Evolutionary conservation across 2,329 filamentous ascomycete genomes (phyloP).

Genomic region (Aureobasidium leucospermi): DNA sequence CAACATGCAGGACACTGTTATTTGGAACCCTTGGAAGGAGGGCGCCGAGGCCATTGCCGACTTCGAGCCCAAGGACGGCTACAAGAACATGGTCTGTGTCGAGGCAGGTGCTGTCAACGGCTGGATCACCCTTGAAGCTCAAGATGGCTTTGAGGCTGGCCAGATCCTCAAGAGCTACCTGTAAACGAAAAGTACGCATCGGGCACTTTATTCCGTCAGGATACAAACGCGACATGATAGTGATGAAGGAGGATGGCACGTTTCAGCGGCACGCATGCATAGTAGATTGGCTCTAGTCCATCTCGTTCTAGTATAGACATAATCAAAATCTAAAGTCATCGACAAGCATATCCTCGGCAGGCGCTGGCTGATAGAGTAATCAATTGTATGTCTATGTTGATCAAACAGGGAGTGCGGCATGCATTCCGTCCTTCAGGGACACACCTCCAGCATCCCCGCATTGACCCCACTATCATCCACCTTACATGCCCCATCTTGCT

Average conservation of each 20-base stretch:
- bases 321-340: neutral
- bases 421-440: neutral
- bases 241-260: neutral
- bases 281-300: neutral
- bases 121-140: conserved; percentile 80
- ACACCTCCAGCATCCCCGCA: neutral
- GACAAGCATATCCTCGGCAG: neutral
- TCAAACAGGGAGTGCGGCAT: neutral
- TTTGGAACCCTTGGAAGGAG: conserved; percentile 95
- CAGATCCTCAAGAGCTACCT: conserved; percentile 41
- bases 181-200: neutral
- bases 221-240: neutral
- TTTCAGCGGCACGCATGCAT: neutral
- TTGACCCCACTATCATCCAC: neutral
- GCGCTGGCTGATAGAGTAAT: no score
- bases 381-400: neutral
- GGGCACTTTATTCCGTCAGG: neutral
- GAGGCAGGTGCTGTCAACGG: conserved; percentile 78
- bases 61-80: conserved; percentile 83
- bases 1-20: conserved; percentile 78
- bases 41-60: conserved; percentile 77
- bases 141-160: conserved; percentile 60
- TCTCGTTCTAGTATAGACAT: neutral
- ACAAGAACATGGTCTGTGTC: conserved; percentile 88
- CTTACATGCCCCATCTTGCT: neutral